Evolutionary conservation across 306 rosid genomes (phyloP).

Genomic region (Prunus campanulata): DNA sequence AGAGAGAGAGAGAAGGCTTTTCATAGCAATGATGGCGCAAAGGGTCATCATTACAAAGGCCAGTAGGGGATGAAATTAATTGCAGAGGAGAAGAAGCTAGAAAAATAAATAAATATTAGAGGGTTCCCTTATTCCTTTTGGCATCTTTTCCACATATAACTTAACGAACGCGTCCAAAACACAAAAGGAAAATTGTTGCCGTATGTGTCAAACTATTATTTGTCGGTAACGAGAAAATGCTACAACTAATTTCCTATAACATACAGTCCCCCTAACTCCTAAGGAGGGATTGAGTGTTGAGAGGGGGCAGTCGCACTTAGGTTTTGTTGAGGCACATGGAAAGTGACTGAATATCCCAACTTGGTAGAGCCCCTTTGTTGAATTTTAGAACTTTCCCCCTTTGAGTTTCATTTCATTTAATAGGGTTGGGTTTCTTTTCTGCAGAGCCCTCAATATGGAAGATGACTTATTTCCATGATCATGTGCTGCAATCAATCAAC

Average conservation of each 20-base stretch:
- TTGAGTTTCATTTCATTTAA: constrained; percentile 32
- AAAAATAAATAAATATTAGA: not conserved
- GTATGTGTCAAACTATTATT: no score
- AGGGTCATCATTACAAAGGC: constrained; percentile 72
- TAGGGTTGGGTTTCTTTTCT: not conserved
- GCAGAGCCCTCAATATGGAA: constrained; percentile 3
- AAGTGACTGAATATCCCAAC: constrained; percentile 23
- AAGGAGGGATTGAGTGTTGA: not conserved
- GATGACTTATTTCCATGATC: constrained; percentile 8
- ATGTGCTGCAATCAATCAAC: constrained; percentile 26
- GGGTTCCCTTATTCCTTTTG: constrained; percentile 18
- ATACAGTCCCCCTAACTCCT: not conserved
- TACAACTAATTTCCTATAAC: no score
- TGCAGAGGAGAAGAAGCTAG: constrained; percentile 45
- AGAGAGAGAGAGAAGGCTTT: constrained; percentile 19
- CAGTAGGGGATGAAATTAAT: constrained; percentile 42
- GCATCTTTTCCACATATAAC: constrained; percentile 3
- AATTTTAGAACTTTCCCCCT: constrained; percentile 35
- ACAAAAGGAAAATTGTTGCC: not conserved
- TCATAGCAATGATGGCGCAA: constrained; percentile 65
- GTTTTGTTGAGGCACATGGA: constrained; percentile 23
- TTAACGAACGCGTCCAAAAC: no score
- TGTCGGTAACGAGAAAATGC: not conserved
- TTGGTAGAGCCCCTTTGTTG: not conserved
- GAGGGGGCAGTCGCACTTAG: not conserved